Conservation (phyloP, 1,284 basidiomycete genomes). For the Irpex lacteus region DNA sequence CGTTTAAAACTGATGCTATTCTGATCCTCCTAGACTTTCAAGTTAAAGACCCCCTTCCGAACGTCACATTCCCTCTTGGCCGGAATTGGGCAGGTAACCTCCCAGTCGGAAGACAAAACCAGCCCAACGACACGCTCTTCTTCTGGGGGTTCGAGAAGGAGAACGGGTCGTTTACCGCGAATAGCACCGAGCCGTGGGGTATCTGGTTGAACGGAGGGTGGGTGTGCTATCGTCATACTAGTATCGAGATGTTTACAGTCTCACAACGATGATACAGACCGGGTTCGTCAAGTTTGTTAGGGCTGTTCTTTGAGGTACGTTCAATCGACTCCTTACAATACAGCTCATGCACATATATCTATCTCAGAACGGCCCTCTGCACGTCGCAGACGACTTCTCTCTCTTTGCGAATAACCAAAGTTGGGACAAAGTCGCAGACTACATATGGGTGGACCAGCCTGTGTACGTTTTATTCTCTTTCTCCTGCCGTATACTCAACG, state of each 20-base stretch:
- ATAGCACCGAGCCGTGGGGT: slow-evolving; percentile 53
- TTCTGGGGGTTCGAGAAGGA: slow-evolving; percentile 67
- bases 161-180: slow-evolving; percentile 53
- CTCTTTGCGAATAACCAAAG: slow-evolving; percentile 48
- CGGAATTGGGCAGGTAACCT: slow-evolving; percentile 69
- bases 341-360: not conserved
- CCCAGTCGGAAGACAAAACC: slow-evolving; percentile 47
- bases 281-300: slow-evolving; percentile 68
- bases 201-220: slow-evolving; percentile 76
- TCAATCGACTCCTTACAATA: no score
- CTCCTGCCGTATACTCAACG: no score
- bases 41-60: slow-evolving; percentile 45
- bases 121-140: slow-evolving; percentile 68
- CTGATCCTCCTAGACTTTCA: slow-evolving; percentile 20
- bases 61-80: slow-evolving; percentile 55
- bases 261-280: slow-evolving; percentile 38
- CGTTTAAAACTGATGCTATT: no score
- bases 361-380: slow-evolving; percentile 62
- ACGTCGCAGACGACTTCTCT: slow-evolving; percentile 47
- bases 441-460: slow-evolving; percentile 69
- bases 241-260: not conserved
- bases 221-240: slow-evolving; percentile 16
- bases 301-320: slow-evolving; percentile 60
- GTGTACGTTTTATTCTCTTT: slow-evolving; percentile 29
- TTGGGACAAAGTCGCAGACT: slow-evolving; percentile 60